Base-by-base conservation (phyloP, 257 asterid species). In the Asclepias syriaca region DNA sequence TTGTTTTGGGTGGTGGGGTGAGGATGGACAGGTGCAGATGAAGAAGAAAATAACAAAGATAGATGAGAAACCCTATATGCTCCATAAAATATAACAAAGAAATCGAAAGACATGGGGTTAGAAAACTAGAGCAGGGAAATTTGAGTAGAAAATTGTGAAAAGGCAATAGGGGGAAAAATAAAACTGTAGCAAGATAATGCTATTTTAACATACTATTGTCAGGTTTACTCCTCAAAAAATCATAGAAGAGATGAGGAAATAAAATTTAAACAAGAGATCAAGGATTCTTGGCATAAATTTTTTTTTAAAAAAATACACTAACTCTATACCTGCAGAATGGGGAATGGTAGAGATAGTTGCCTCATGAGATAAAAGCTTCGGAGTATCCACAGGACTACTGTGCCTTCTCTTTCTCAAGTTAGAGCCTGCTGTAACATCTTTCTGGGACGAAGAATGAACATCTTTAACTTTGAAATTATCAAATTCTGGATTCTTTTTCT, bases 351-450 rank as follows among this genome's bases (percentile, higher is more conserved):
- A 61, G 80, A 56, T 48, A 65, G 74, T 46, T 57, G 40, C 56
- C 76, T 66, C 75, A 51, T 81, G 68, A 73, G 74, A 71, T 19
- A 74, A 73, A 50, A 67, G 66, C 60, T 77, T 77, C 69, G 6
- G 72, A 63, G 64, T 71, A 60, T 77, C 76, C 32, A 73, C 73
- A 59, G 58, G 76, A 12, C 60, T 58, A 49, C 70, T 74, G 56
- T 34, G 72, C 78, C 80, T 91, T 84, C 99, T 84, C 84, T 84
- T 92, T 82, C 98, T 89, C 86, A 88, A 77, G 71, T 86, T 87
- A 82, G 95, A 81, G 76, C 16, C 72, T 24, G 9, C 40, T 37
- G 80, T 67, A 48, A 63, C 75, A 64, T 82, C 86, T 46, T 72
- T 68, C 54, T 29, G 75, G 45, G 74, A 70, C 69, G 83, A 29